Evolutionary conservation across 208 protist species (phyloP).

Genomic region (Crithidia fasciculata): DNA sequence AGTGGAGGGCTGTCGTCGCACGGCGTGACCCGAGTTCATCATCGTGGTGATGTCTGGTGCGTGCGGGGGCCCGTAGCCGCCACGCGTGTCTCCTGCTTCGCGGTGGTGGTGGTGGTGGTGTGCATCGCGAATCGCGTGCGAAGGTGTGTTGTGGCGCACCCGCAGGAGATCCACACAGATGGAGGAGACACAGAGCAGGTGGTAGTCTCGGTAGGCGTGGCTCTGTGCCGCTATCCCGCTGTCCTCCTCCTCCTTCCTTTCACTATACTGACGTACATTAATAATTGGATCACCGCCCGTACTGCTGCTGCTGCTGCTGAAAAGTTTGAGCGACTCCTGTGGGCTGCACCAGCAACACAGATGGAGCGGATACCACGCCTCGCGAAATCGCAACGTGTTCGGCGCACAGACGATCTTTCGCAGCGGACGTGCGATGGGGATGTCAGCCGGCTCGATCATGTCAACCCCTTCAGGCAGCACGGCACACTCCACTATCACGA

Average conservation of each 20-base stretch:
- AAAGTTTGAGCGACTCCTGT: not conserved
- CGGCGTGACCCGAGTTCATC: constrained; percentile 16
- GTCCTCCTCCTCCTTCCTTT: too few relatives aligned
- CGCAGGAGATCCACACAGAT: constrained; percentile 59
- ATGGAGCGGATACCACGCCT: constrained; percentile 59
- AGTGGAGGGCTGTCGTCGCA: not conserved
- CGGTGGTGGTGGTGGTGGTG: not conserved
- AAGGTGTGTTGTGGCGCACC: constrained; percentile 3
- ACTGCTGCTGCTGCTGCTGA: too few relatives aligned
- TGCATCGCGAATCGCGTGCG: not conserved
- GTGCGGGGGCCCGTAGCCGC: not conserved
- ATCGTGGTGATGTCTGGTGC: constrained; percentile 5
- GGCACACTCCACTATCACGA: constrained; percentile 35
- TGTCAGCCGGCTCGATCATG: constrained; percentile 16
- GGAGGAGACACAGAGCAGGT: constrained; percentile 52
- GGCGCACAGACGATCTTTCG: constrained; percentile 41
- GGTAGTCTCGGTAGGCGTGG: constrained; percentile 13
- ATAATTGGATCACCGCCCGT: too few relatives aligned
- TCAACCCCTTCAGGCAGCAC: constrained; percentile 36
- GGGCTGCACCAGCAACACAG: constrained; percentile 51
- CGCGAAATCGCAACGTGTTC: constrained; percentile 61
- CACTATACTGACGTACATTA: too few relatives aligned
- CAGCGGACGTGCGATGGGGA: constrained; percentile 23
- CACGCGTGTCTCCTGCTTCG: too few relatives aligned
- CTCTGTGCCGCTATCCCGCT: too few relatives aligned